A percentile compares a stretch with the other conserved stretches of the same genome.
Evolutionary conservation across 176 grass and related monocot species (phyloP).

Genomic region (Chloris gayana): DNA sequence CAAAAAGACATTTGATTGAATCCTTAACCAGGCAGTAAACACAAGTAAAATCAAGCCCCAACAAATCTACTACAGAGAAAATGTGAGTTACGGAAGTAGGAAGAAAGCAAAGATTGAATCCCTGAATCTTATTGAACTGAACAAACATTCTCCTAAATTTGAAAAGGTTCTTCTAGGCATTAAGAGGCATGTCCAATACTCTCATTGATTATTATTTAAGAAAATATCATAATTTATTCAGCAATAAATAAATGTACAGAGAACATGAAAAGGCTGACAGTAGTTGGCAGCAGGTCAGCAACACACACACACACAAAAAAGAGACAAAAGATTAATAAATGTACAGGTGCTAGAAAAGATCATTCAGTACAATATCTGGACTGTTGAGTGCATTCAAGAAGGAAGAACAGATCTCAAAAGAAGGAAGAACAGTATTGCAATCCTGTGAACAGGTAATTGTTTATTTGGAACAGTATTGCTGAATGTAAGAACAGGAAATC

Average conservation of each 20-base stretch:
- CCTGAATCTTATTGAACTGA: neutral
- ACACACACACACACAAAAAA: no score
- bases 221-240: neutral
- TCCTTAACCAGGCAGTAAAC: neutral
- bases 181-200: neutral
- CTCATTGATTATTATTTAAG: neutral
- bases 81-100: neutral
- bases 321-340: neutral
- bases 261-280: neutral
- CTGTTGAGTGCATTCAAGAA: slow-evolving; percentile 18
- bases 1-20: slow-evolving; percentile 40
- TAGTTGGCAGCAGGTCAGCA: slow-evolving; percentile 8
- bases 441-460: neutral
- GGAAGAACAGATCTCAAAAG: no score
- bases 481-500: neutral
- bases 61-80: neutral
- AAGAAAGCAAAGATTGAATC: slow-evolving; percentile 16
- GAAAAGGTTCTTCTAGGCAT: slow-evolving; percentile 1
- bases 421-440: slow-evolving; percentile 12
- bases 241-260: slow-evolving; percentile 28
- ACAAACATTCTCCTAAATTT: slow-evolving; percentile 3
- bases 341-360: neutral
- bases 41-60: slow-evolving; percentile 6
- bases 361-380: neutral
- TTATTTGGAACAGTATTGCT: neutral